These are phyloP conservation scores for Cetradonia linearis DNA, from an alignment of 495 filamentous ascomycete species.

Conservation along the genomic window DNA sequence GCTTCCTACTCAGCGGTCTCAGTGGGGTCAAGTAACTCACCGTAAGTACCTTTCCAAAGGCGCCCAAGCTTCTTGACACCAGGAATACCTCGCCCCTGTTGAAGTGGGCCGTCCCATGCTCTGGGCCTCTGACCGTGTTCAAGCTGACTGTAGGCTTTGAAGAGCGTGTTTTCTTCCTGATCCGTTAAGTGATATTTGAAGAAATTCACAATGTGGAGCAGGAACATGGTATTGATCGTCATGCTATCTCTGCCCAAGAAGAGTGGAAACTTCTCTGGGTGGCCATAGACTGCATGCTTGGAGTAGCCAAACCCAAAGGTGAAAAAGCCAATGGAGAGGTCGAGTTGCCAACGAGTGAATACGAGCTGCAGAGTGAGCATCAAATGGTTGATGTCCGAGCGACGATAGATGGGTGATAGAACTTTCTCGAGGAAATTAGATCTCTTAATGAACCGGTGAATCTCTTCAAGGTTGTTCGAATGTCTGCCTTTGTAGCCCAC, in stretches of 20 bases:
- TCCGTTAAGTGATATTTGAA: conserved; percentile 26
- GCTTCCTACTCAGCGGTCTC: too few relatives aligned
- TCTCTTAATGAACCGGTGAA: conserved; percentile 14
- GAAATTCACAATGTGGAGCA: conserved; percentile 25
- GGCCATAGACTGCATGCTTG: conserved; percentile 19
- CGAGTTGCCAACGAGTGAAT: conserved; percentile 17
- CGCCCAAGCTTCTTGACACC: conserved; percentile 11
- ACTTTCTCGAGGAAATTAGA: conserved; percentile 17
- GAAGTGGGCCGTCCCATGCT: conserved; percentile 18
- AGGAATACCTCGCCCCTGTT: background rate
- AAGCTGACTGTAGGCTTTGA: conserved; percentile 15
- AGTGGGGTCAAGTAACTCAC: background rate
- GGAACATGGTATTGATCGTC: conserved; percentile 13
- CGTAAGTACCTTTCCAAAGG: conserved; percentile 20
- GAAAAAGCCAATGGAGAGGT: conserved; percentile 1
- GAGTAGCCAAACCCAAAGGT: conserved; percentile 16
- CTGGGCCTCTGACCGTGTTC: conserved; percentile 15
- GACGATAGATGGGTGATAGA: background rate
- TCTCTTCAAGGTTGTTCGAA: conserved; percentile 20
- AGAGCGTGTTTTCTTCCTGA: conserved; percentile 19
- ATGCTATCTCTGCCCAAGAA: conserved; percentile 10
- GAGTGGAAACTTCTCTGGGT: conserved; percentile 15
- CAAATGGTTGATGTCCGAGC: conserved; percentile 2
- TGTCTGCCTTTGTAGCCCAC: background rate
- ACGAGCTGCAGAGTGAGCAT: conserved; percentile 19